Evolutionary conservation across 179 eudicot species (phyloP), one percentile per base, ranked within the genome.

Genomic region (Drosera spatulata): DNA sequence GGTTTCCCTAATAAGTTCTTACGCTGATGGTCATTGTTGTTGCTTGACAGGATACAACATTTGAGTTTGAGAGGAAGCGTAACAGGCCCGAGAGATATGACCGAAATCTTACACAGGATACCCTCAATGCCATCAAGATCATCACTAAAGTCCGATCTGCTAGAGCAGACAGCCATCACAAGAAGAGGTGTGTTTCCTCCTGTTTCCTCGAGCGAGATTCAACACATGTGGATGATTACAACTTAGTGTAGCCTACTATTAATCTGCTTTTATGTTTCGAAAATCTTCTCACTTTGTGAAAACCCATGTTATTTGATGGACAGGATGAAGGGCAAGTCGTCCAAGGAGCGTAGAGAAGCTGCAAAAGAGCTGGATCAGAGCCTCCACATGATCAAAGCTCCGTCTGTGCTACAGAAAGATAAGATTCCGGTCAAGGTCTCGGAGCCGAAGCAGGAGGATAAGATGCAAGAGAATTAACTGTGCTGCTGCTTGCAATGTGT

Each of bases 61-160:
- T 91, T 72, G 98, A 91, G 66, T 88, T 91, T 62, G 98, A 91
- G 87, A 82, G 98, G 77, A 91, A 86, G 80, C 69, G 98, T 15
- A 88, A 91, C 64, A 82, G 98, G 72, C 96, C 95, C 10, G 98
- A 88, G 80, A 82, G 89, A 76, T 91, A 91, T 56, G 95, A 88
- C 74, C 82, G 98, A 71, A 84, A 78, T 72, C 66, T 84, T 7
- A 60, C 81, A 5, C 76, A 76, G 75, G 68, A 80, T 59, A 84
- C 85, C 39, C 63, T 91, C 64, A 80, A 75, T 78, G 98, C 96
- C 63, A 88, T 91, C 37, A 78, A 76, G 75, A 77, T 61, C 64
- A 86, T 91, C 41, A 75, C 56, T 53, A 91, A 91, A 76, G 77
- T 81, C 71, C 66, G 86, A 68, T 40, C 44, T 5, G 70, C 56